Evolutionary conservation across 495 filamentous ascomycete genomes (phyloP).

Genomic region (Hypoxylon trugodes): DNA sequence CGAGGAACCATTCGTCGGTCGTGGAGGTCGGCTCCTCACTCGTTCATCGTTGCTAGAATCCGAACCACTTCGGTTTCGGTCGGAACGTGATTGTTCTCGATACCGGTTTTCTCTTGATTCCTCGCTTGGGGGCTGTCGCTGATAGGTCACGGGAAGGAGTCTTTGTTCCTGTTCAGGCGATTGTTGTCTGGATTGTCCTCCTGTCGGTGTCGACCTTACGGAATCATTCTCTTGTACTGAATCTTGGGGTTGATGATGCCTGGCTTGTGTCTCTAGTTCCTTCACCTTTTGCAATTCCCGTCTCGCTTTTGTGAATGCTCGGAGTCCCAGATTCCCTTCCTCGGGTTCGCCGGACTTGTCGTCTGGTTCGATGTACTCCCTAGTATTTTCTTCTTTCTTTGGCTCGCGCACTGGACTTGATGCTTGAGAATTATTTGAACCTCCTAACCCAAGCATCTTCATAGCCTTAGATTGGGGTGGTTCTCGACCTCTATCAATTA

Average conservation of each 20-base stretch:
- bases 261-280: constrained; percentile 53
- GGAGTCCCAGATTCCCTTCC: constrained; percentile 53
- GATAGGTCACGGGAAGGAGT: constrained; percentile 52
- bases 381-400: constrained; percentile 55
- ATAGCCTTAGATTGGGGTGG: constrained; percentile 66
- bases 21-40: constrained; percentile 59
- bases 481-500: constrained; percentile 56
- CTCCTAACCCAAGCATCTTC: constrained; percentile 75
- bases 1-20: constrained; percentile 51
- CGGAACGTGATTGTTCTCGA: constrained; percentile 42
- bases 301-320: constrained; percentile 60
- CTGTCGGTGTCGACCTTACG: constrained; percentile 39
- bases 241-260: constrained; percentile 43
- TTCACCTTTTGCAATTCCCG: constrained; percentile 61
- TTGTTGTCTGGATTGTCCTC: constrained; percentile 46
- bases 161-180: constrained; percentile 57
- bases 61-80: constrained; percentile 69
- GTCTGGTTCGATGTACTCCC: constrained; percentile 33
- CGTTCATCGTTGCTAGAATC: constrained; percentile 61
- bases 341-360: constrained; percentile 26
- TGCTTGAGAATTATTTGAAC: constrained; percentile 60
- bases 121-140: constrained; percentile 51
- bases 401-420: constrained; percentile 57
- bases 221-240: constrained; percentile 34
- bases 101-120: constrained; percentile 43